A percentile compares a stretch with the other conserved stretches of the same genome.
phyloP scores from a whole-genome alignment of 2,329 filamentous ascomycete genomes.

The Colletotrichum australisinense region DNA sequence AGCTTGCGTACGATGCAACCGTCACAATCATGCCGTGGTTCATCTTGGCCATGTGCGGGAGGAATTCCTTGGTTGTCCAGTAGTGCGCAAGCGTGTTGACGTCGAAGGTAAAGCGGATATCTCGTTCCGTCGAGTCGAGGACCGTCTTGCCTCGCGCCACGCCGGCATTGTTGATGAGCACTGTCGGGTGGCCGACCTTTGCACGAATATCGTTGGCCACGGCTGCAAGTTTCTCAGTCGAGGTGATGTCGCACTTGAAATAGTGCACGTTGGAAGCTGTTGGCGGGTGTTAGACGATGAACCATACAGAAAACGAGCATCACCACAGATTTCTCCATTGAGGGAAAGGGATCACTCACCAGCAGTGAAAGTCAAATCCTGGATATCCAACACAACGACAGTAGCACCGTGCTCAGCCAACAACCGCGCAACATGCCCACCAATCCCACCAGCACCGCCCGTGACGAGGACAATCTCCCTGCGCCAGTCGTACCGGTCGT shows the following conservation, averaged over 20 bases:
- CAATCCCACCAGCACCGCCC: slow-evolving; percentile 80
- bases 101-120: slow-evolving; percentile 75
- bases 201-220: slow-evolving; percentile 64
- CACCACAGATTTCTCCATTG: not conserved
- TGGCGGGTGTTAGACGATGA: slow-evolving; percentile 20
- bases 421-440: slow-evolving; percentile 71
- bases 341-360: slow-evolving; percentile 47
- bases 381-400: slow-evolving; percentile 79
- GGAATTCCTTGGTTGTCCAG: slow-evolving; percentile 73
- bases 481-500: slow-evolving; percentile 71
- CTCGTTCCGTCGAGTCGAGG: slow-evolving; percentile 65
- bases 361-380: slow-evolving; percentile 63
- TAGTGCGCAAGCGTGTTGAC: slow-evolving; percentile 78
- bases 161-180: slow-evolving; percentile 80
- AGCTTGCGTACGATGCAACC: slow-evolving; percentile 73
- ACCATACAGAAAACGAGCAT: not conserved
- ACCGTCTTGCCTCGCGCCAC: slow-evolving; percentile 71
- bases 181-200: slow-evolving; percentile 71
- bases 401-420: slow-evolving; percentile 74
- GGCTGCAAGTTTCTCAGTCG: slow-evolving; percentile 60
- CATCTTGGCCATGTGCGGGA: slow-evolving; percentile 70
- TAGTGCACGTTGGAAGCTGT: slow-evolving; percentile 68
- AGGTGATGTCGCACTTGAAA: slow-evolving; percentile 78
- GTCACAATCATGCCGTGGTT: slow-evolving; percentile 82
- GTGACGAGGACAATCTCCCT: slow-evolving; percentile 80